Conservation (phyloP, 352 stramenopile species). For the Phytophthora cajani region DNA sequence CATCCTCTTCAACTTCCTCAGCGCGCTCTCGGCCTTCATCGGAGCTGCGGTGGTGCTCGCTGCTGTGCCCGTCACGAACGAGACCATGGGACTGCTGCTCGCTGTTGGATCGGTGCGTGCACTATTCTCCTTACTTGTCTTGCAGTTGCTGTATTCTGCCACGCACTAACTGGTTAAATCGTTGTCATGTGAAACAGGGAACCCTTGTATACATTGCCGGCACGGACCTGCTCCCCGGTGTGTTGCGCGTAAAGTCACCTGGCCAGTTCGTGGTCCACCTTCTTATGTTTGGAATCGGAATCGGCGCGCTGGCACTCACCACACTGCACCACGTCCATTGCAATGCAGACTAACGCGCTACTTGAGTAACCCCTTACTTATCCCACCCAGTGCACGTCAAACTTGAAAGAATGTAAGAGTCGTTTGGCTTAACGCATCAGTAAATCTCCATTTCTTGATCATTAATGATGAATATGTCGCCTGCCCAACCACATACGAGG, state of each 20-base stretch:
- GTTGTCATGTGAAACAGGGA: constrained; percentile 35
- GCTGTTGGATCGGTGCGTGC: constrained; percentile 73
- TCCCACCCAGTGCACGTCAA: no score
- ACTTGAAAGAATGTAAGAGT: neutral
- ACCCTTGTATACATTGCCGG: constrained; percentile 76
- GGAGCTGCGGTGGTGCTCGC: constrained; percentile 73
- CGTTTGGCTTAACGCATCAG: no score
- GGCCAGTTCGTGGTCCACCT: constrained; percentile 45
- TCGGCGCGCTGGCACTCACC: constrained; percentile 81
- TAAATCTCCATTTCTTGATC: no score
- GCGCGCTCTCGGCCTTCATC: constrained; percentile 77
- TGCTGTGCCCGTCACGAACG: constrained; percentile 54
- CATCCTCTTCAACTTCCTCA: constrained; percentile 84
- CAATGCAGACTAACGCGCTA: constrained; percentile 37
- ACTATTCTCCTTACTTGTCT: neutral
- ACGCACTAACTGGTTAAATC: constrained; percentile 6
- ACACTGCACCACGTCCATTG: constrained; percentile 91
- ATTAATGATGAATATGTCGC: no score
- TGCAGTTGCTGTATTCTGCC: neutral
- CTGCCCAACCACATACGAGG: no score
- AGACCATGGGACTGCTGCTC: constrained; percentile 78
- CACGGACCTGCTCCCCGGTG: constrained; percentile 67
- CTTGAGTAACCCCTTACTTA: neutral
- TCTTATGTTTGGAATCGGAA: constrained; percentile 66
- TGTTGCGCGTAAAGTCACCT: constrained; percentile 54